Base-by-base conservation (phyloP, 2,329 filamentous ascomycete genomes). In the Aspergillus texensis region DNA sequence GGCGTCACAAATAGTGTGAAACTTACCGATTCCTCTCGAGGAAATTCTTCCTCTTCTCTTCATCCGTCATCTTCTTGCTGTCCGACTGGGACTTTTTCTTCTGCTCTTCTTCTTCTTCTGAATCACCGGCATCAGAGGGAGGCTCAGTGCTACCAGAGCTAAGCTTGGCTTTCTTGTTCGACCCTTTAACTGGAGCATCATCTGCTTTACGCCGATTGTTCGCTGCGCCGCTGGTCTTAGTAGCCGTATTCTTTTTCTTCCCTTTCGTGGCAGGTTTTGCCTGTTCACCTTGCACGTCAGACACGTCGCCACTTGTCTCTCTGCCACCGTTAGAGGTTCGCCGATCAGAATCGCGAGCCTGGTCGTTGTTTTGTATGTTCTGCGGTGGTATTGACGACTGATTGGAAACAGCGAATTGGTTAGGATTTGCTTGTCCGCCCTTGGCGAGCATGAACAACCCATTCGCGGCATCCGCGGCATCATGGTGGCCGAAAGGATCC, bases 41-140 rank as follows among this genome's bases (percentile, higher is more conserved):
- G 78, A 99, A 99, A 77, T 98, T 99, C 82, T 96, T 97, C 48
- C 95, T 87, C 83, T 99, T 99, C 82, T 99, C 95, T 74, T 98
- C 95, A 62, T 98, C 95, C 0, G 94, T 97, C 93, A 97, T 96
- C 83, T 97, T 97, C 71, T 90, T 87, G 46, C 84, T 78, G 55
- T 87, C 82, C 57, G 71, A 74, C 34, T 83, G 85, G 6, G 86
- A 83, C 57, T 87, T 85, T 54, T 83, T 86, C 67, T 84, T 71
- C 43, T 58, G 30, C 19, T 73, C 71, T 46, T 77, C 84, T 58
- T 80, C 82, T 5, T 86, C 82, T 2, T 88, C 85, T 0, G 81
- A 82, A n/a, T 84, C 82, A 28, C 82, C 82, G 6, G 84, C 71
- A 60, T 81, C 79, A 21, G 78, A 77, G 50, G 76, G 73, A 46